Base-by-base conservation (phyloP, 805 yeast genomes). In the Lipomyces orientalis region DNA sequence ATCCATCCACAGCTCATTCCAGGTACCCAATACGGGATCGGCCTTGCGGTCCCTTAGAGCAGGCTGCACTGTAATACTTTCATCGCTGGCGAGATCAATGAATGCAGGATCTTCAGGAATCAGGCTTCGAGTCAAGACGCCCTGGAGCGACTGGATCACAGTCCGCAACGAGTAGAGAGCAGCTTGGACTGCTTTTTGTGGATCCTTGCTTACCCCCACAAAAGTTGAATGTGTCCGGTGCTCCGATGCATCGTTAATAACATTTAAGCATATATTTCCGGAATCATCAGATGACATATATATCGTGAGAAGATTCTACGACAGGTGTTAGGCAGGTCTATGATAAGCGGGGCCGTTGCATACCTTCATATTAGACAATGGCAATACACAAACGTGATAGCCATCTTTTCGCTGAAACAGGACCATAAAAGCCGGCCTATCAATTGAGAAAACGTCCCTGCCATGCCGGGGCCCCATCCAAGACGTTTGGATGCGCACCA, bases 1-100 rank as follows among this genome's bases (percentile, higher is more conserved):
- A 33, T 75, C 77, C 54, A 68, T 46, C 78, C 78, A 76, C 43
- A 62, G 51, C 33, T 64, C 71, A 25, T 66, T 62, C 74, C 74
- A 71, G 10, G 59, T 61, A 12, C 66, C 70, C n/a, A 58, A 14
- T 9, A 69, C 62, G 2, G 70, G 70, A 5, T 56, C 64, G 22
- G 59, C 49, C 14, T 25, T 31, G 16, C 51, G 22, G 34, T 19
- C 25, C 7, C 19, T 31, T 8, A 58, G 55, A 9, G 37, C 57
- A 6, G 65, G 68, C 12, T 56, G 61, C 14, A 58, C 69, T 12
- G 1, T 29, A 12, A 14, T 19, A 3, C 16, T 8, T 31, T 52
- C 34, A 52, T 12, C 19, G 29, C 33, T 10, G 29, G 29, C 55
- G 22, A 39, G 43, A 25, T 59, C 49, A 8, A 16, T 19, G 9